Evolutionary conservation across 2,329 filamentous ascomycete genomes (phyloP).

Genomic region (Colletotrichum cereale): DNA sequence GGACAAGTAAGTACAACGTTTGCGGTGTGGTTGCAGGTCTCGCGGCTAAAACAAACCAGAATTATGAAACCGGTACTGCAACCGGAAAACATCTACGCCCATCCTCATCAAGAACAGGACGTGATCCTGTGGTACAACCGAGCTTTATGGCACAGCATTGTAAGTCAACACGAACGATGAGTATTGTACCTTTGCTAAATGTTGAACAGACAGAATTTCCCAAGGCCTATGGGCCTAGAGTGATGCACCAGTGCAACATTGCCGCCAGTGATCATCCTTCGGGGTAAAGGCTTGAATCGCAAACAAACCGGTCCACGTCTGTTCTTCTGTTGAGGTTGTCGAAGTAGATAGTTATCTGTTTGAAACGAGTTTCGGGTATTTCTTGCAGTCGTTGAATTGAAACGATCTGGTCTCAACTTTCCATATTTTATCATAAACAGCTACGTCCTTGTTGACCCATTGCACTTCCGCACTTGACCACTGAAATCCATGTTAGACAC

Average conservation of each 20-base stretch:
- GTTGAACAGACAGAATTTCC: constrained; percentile 55
- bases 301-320: neutral
- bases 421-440: neutral
- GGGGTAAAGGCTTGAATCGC: neutral
- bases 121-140: constrained; percentile 59
- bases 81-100: constrained; percentile 57
- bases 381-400: neutral
- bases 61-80: constrained; percentile 54
- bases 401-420: neutral
- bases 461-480: neutral
- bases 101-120: constrained; percentile 56
- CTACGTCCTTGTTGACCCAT: neutral
- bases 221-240: constrained; percentile 51
- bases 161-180: constrained; percentile 47
- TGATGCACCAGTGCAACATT: constrained; percentile 55
- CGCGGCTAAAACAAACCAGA: constrained; percentile 34
- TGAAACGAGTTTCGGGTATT: neutral
- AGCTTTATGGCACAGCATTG: constrained; percentile 54
- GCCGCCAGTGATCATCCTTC: constrained; percentile 45
- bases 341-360: no score
- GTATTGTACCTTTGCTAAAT: constrained; percentile 55
- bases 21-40: constrained; percentile 29
- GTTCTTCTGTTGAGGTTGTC: neutral
- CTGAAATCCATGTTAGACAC: neutral
- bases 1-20: constrained; percentile 48